Evolutionary conservation across 805 yeast species (phyloP).

Genomic region (Phaffomyces thermotolerans): DNA sequence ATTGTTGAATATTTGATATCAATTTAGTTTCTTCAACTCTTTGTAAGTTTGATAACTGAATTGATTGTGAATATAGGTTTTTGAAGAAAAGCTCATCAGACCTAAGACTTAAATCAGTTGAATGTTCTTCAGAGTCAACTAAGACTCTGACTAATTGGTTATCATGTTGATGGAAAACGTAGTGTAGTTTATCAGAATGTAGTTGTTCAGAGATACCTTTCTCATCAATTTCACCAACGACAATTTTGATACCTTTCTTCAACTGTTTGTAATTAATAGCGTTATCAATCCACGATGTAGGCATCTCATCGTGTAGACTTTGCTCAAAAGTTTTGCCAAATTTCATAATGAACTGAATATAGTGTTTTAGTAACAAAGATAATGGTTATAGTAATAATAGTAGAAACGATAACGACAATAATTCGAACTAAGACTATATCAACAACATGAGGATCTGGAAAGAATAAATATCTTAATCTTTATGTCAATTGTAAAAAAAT

Average conservation of each 20-base stretch:
- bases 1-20: not conserved
- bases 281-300: conserved; percentile 57
- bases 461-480: too few relatives aligned
- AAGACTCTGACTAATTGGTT: conserved; percentile 4
- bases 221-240: conserved; percentile 54
- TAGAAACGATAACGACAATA: too few relatives aligned
- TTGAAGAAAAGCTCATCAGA: conserved; percentile 6
- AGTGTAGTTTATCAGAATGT: conserved; percentile 9
- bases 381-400: too few relatives aligned
- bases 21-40: not conserved
- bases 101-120: not conserved
- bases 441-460: too few relatives aligned
- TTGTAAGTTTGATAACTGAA: conserved; percentile 1
- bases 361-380: too few relatives aligned
- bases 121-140: conserved; percentile 1
- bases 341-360: conserved; percentile 42
- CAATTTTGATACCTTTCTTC: conserved; percentile 58
- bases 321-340: conserved; percentile 68
- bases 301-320: conserved; percentile 53
- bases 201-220: conserved; percentile 49
- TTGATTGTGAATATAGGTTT: conserved; percentile 4
- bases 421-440: too few relatives aligned
- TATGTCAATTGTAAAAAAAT: too few relatives aligned
- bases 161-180: conserved; percentile 14
- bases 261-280: conserved; percentile 69